A percentile compares a stretch with the other conserved stretches of the same genome.
phyloP scores from a whole-genome alignment of 208 protist species.

The Trypanosoma vivax region DNA sequence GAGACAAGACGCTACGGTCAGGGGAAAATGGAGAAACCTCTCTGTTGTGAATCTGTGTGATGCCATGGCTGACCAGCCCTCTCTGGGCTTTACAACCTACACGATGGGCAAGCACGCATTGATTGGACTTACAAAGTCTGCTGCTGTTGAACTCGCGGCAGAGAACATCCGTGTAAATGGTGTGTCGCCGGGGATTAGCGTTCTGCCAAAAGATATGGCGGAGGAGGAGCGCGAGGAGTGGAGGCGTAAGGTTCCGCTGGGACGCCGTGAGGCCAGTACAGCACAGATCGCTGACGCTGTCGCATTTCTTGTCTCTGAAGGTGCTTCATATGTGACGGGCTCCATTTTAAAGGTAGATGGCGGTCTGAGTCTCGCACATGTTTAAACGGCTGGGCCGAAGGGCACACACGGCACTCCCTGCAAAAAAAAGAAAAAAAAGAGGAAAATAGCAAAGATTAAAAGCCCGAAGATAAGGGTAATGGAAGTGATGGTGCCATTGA shows the following conservation, averaged over 20 bases:
- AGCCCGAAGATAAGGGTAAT: no score
- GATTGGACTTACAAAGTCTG: conserved; percentile 54
- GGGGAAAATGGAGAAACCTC: conserved; percentile 19
- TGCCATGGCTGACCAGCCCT: conserved; percentile 54
- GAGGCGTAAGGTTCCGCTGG: conserved; percentile 53
- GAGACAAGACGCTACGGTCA: conserved; percentile 7
- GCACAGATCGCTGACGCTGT: conserved; percentile 53
- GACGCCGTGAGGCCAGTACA: conserved; percentile 38
- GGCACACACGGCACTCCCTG: no score
- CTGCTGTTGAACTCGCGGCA: conserved; percentile 61
- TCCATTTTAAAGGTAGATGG: conserved; percentile 63
- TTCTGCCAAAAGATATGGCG: conserved; percentile 38
- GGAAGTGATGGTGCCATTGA: no score
- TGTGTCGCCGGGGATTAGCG: conserved; percentile 49
- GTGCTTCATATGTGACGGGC: conserved; percentile 63
- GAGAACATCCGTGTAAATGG: conserved; percentile 65
- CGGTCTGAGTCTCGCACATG: conserved; percentile 54
- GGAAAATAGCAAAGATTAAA: no score
- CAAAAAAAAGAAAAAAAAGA: no score
- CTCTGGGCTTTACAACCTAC: conserved; percentile 57
- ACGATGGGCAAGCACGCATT: conserved; percentile 76
- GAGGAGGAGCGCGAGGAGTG: conserved; percentile 25
- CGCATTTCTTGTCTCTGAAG: conserved; percentile 50
- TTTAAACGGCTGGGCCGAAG: no score
- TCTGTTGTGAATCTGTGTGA: conserved; percentile 69